Evolutionary conservation across 495 filamentous ascomycete genomes (phyloP).

Genomic region (Trichoderma gamsii): DNA sequence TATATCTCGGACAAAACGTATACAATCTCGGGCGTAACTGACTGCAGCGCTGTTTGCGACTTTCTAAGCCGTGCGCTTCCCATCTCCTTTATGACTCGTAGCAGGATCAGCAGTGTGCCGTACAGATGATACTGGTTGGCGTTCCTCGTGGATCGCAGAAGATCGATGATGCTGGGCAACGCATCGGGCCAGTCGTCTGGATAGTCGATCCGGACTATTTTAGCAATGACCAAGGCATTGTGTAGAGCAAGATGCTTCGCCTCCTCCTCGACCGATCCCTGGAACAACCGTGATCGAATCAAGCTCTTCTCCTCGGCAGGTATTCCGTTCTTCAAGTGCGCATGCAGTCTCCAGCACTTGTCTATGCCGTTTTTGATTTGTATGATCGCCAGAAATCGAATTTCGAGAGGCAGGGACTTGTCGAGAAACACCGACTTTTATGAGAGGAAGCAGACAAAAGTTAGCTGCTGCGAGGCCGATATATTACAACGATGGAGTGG

Average conservation of each 20-base stretch:
- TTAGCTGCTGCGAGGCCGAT: conserved; percentile 16
- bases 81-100: conserved; percentile 86
- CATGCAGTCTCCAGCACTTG: conserved; percentile 75
- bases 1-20: conserved; percentile 73
- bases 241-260: conserved; percentile 69
- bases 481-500: conserved; percentile 9
- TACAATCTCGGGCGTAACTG: conserved; percentile 71
- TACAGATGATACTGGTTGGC: conserved; percentile 51
- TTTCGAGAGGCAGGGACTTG: conserved; percentile 61
- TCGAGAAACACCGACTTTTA: conserved; percentile 70
- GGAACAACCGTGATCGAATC: conserved; percentile 67
- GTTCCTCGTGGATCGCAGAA: conserved; percentile 46
- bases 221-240: conserved; percentile 80
- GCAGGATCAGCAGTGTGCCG: conserved; percentile 66
- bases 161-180: conserved; percentile 51
- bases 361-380: conserved; percentile 95
- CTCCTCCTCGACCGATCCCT: conserved; percentile 67
- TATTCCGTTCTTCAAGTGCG: conserved; percentile 63
- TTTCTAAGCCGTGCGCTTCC: conserved; percentile 67
- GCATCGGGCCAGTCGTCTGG: conserved; percentile 72
- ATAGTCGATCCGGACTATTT: conserved; percentile 83
- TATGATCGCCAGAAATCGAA: conserved; percentile 85
- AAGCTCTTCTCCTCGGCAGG: conserved; percentile 63
- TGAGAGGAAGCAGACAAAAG: conserved; percentile 3
- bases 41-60: conserved; percentile 65